Evolutionary conservation across 1,139 yeast genomes (phyloP), one percentile per base, ranked within the genome.

Genomic region (Kodamaea suecica): DNA sequence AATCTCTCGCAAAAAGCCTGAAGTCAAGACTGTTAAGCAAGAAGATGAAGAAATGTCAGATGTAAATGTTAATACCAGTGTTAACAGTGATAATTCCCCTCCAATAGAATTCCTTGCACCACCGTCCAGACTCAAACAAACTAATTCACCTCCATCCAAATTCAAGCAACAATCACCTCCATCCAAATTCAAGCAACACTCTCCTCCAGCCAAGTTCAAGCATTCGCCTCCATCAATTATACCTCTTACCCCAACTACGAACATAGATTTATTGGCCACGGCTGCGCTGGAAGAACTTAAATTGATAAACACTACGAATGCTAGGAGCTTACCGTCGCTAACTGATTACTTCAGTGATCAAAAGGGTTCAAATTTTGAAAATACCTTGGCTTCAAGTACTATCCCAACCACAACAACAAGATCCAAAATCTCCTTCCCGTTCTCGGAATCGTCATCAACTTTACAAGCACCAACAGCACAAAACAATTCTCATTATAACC

Each of bases 281-380:
- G 94, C 95, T 3, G 95, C 95, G 1, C 75, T 88, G 4, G 84
- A 84, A 52, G 92, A 84, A 54, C 67, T 85, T 37, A 83, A 64
- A 35, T 63, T 70, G 40, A 50, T 80, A 39, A 79, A 75, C 48
- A 57, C 63, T 30, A 36, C 52, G 23, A 59, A 55, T 35, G 74
- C 80, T 8, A 76, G 73, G 51, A 79, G 85, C 1, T 66, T 82
- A 27, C 88, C 88, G 2, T 73, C 85, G 3, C 61, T 81, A 35
- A 67, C 83, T 0, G 79, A 80, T 30, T 80, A 76, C 58, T 80
- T 80, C 44, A 41, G 48, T 12, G 34, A 41, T n/a, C 25, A 13
- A n/a, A n/a, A 23, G 6, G 10, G 13, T 8, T 17, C 28, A 14
- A 17, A 25, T 11, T n/a, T 23, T 10, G 30, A 33, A 17, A 7